phyloP scores from a whole-genome alignment of 2,329 filamentous ascomycete species.

The Fusarium napiforme region DNA sequence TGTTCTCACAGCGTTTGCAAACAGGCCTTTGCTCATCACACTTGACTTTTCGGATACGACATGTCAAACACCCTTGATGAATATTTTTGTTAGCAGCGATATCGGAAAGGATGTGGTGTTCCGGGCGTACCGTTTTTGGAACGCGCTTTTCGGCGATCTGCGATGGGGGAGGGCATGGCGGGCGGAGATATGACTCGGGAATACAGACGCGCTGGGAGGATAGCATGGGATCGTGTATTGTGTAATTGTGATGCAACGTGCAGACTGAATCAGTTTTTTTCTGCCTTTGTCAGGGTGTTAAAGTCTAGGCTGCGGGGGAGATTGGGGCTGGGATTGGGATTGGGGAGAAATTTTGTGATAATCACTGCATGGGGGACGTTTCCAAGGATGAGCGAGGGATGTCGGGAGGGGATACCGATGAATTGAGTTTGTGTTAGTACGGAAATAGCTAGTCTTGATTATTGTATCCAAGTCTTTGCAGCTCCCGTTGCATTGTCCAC shows the following conservation, averaged over 20 bases:
- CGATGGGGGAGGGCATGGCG: constrained; percentile 11
- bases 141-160: constrained; percentile 28
- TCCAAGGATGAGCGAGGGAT: background rate
- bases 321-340: background rate
- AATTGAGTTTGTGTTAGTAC: background rate
- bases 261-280: background rate
- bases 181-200: background rate
- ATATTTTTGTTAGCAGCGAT: background rate
- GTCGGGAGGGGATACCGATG: background rate
- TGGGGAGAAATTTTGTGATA: background rate
- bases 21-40: constrained; percentile 35
- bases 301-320: background rate
- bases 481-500: background rate
- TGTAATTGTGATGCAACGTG: background rate
- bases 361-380: background rate
- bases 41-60: constrained; percentile 40
- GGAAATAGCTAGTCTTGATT: background rate
- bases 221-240: background rate
- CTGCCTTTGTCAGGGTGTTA: background rate
- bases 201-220: background rate
- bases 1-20: constrained; percentile 32
- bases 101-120: background rate
- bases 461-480: background rate
- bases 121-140: constrained; percentile 35
- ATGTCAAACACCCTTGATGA: constrained; percentile 31